Conservation (phyloP, 495 filamentous ascomycete genomes). For the Bombardia bombarda region DNA sequence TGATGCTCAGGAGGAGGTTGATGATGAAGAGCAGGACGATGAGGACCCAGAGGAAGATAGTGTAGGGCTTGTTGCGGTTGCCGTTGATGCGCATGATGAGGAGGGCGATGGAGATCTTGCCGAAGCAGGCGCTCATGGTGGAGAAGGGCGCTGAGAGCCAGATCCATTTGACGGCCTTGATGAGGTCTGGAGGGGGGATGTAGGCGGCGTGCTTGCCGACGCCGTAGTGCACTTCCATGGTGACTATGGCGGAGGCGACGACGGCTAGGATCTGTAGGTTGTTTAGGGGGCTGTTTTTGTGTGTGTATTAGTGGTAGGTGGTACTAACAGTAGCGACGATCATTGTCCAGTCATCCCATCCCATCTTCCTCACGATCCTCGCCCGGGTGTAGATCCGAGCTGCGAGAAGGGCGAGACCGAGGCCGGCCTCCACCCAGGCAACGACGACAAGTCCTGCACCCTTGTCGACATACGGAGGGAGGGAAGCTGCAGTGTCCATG, state of each 20-base stretch:
- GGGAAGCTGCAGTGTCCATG: background rate
- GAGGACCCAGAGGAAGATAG: background rate
- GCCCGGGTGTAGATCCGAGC: background rate
- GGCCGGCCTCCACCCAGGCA: background rate
- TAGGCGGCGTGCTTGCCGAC: background rate
- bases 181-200: background rate
- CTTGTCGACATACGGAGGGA: background rate
- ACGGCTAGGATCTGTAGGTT: background rate
- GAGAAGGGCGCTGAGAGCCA: constrained; percentile 1
- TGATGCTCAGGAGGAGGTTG: background rate
- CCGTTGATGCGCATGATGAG: background rate
- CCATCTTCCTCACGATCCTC: background rate
- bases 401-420: background rate
- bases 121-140: constrained; percentile 1
- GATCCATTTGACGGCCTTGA: constrained; percentile 1
- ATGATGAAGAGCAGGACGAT: background rate
- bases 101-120: background rate
- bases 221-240: constrained; percentile 1
- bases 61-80: background rate
- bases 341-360: constrained; percentile 1
- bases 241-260: background rate
- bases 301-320: background rate
- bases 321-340: background rate
- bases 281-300: background rate
- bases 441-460: background rate